Percentiles rank a stretch among this genome's conserved stretches.
These are phyloP conservation scores for Scleroderma citrinum DNA, from an alignment of 768 basidiomycete genomes.

Conservation along the genomic window DNA sequence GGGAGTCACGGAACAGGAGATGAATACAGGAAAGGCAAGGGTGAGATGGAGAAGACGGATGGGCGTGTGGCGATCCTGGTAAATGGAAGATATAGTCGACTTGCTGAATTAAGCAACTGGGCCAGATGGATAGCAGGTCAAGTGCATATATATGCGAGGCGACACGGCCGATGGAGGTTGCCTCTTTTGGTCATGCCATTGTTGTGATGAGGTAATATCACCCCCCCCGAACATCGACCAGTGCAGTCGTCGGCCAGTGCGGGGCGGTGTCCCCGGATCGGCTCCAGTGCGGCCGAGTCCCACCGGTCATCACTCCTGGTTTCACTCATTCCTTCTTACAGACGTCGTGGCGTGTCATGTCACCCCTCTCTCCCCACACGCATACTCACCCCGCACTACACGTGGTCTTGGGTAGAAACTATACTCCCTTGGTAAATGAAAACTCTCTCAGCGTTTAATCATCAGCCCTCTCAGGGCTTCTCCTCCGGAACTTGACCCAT, in stretches of 20 bases:
- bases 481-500: slow-evolving; percentile 1
- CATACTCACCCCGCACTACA: slow-evolving; percentile 18
- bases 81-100: background rate
- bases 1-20: slow-evolving; percentile 3
- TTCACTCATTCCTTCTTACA: background rate
- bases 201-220: background rate
- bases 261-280: too few species aligned
- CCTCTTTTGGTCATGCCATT: background rate
- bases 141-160: too few species aligned
- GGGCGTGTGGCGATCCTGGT: background rate
- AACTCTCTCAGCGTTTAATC: background rate
- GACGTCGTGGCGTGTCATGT: background rate
- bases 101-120: too few species aligned
- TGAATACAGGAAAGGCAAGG: slow-evolving; percentile 3
- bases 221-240: too few species aligned
- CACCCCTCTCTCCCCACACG: slow-evolving; percentile 21
- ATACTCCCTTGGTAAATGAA: slow-evolving; percentile 1
- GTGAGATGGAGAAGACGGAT: slow-evolving; percentile 1
- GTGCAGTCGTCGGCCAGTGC: too few species aligned
- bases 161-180: background rate
- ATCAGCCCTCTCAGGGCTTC: background rate
- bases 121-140: too few species aligned
- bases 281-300: background rate
- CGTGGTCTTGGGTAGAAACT: slow-evolving; percentile 5
- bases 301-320: background rate